Evolutionary conservation across 768 basidiomycete species (phyloP).

Genomic region (Suillus placidus): DNA sequence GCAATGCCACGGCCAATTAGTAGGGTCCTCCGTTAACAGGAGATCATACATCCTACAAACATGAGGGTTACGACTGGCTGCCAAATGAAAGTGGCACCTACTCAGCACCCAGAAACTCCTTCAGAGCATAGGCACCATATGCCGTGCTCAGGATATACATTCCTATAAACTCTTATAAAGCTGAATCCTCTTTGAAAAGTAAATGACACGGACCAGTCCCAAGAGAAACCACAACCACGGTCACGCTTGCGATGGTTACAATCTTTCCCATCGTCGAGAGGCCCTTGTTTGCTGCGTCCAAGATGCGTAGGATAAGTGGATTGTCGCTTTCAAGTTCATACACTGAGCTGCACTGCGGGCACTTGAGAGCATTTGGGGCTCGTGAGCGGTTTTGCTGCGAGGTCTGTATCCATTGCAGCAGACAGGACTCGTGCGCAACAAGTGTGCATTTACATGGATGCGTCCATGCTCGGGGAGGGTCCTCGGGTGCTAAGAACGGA

Average conservation of each 20-base stretch:
- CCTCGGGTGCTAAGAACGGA: conserved; percentile 40
- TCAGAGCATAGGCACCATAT: conserved; percentile 75
- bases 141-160: conserved; percentile 55
- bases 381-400: conserved; percentile 62
- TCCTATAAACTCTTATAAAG: conserved; percentile 37
- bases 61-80: not conserved
- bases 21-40: conserved; percentile 67
- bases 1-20: conserved; percentile 76
- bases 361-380: conserved; percentile 67
- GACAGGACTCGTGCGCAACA: conserved; percentile 77
- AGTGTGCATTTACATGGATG: conserved; percentile 84
- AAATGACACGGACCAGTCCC: conserved; percentile 55
- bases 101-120: conserved; percentile 72
- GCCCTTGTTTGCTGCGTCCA: conserved; percentile 53
- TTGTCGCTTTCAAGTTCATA: conserved; percentile 73
- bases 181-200: conserved; percentile 25
- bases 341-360: conserved; percentile 70
- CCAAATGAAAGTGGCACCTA: conserved; percentile 30
- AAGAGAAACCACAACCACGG: conserved; percentile 54
- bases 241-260: conserved; percentile 52
- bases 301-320: conserved; percentile 50
- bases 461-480: conserved; percentile 63
- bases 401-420: conserved; percentile 78
- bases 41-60: conserved; percentile 57
- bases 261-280: conserved; percentile 55